Conservation (phyloP, 371 early-diverging fungal genomes). For the Vittaforma corneae region DNA sequence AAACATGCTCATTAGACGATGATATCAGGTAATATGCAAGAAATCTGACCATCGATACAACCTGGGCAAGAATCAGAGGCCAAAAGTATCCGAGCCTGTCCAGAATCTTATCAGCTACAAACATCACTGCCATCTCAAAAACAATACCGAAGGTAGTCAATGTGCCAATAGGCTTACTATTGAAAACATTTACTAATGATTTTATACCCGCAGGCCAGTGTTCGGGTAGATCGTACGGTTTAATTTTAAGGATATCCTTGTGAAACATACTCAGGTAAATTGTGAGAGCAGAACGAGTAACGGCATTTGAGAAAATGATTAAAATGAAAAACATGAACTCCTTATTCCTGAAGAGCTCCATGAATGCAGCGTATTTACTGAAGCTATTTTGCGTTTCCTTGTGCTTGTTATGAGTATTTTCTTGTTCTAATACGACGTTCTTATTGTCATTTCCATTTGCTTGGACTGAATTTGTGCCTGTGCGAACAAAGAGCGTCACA, state of each 20-base stretch:
- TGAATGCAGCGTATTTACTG: slow-evolving; percentile 32
- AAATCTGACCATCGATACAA: slow-evolving; percentile 52
- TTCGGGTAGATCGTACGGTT: slow-evolving; percentile 40
- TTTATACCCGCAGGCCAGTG: slow-evolving; percentile 27
- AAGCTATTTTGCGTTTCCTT: not conserved
- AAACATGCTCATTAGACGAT: slow-evolving; percentile 31
- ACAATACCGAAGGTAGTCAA: slow-evolving; percentile 54
- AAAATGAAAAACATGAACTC: slow-evolving; percentile 59
- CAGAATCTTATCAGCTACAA: slow-evolving; percentile 39
- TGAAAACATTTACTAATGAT: slow-evolving; percentile 30
- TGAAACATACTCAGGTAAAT: slow-evolving; percentile 54
- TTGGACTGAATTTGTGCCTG: not conserved
- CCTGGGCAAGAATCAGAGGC: slow-evolving; percentile 58
- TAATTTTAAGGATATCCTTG: slow-evolving; percentile 48
- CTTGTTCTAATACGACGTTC: not conserved
- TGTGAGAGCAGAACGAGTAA: slow-evolving; percentile 57
- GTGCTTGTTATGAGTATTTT: not conserved
- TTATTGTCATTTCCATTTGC: not conserved
- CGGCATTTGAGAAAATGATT: slow-evolving; percentile 59
- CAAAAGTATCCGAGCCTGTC: slow-evolving; percentile 54
- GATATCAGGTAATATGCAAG: slow-evolving; percentile 43
- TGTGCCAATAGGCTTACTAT: slow-evolving; percentile 53
- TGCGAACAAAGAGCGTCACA: slow-evolving; percentile 25
- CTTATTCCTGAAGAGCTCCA: slow-evolving; percentile 42
- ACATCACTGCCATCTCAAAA: slow-evolving; percentile 57